These are phyloP conservation scores for Ceratobasidium sp. DNA, from an alignment of 1,284 basidiomycete genomes.

Conservation along the genomic window DNA sequence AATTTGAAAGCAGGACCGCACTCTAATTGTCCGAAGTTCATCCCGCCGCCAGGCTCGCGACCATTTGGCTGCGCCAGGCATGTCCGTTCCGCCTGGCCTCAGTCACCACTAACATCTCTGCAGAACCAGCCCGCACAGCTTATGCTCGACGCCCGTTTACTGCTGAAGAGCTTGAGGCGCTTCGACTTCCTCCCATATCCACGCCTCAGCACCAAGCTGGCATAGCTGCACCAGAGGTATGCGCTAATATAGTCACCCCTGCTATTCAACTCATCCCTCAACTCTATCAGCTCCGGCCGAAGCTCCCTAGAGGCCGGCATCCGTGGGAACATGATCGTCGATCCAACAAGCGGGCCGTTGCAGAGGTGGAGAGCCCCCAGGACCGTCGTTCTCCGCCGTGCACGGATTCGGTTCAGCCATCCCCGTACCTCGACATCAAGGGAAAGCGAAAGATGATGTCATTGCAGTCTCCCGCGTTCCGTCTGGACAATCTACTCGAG, in stretches of 20 bases:
- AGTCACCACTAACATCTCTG: background rate
- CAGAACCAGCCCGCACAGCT: background rate
- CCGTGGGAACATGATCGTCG: constrained; percentile 8
- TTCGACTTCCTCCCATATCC: background rate
- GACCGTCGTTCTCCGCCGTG: background rate
- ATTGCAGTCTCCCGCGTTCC: constrained; percentile 27
- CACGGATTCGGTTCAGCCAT: background rate
- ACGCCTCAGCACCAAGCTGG: background rate
- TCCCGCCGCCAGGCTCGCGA: constrained; percentile 15
- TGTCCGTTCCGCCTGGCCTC: background rate
- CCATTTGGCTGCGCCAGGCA: background rate
- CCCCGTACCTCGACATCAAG: constrained; percentile 2
- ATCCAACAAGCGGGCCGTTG: constrained; percentile 1
- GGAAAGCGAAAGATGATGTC: constrained; percentile 21
- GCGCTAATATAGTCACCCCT: background rate
- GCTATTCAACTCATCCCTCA: background rate
- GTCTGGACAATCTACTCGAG: constrained; percentile 20
- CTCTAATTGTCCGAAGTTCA: constrained; percentile 30
- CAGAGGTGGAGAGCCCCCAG: background rate
- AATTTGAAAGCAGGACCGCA: constrained; percentile 30
- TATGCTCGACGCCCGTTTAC: background rate
- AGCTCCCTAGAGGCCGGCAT: background rate
- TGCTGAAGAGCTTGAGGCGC: background rate
- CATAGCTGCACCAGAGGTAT: constrained; percentile 8
- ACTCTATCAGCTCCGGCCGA: constrained; percentile 1